Evolutionary conservation across 352 stramenopile species (phyloP).

Genomic region (Pythium myriotylum): DNA sequence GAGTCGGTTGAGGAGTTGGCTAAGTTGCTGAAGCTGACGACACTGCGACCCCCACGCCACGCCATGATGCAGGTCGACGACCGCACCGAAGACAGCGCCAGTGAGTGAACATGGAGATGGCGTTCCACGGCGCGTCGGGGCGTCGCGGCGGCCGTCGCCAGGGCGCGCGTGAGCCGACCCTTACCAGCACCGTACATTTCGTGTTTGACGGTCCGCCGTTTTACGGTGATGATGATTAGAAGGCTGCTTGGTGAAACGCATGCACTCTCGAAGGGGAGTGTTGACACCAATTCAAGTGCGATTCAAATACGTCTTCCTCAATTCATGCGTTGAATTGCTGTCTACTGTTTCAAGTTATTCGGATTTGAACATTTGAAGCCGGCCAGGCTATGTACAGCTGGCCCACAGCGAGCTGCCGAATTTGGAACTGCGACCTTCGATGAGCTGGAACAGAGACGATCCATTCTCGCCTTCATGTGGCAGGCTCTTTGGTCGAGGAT

Average conservation of each 20-base stretch:
- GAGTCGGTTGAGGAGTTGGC: neutral
- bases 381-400: neutral
- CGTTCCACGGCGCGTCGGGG: neutral
- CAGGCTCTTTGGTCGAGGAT: slow-evolving; percentile 5
- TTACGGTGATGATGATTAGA: neutral
- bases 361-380: slow-evolving; percentile 17
- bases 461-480: neutral
- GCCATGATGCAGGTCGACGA: slow-evolving; percentile 3
- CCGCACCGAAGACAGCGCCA: slow-evolving; percentile 2
- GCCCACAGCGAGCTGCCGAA: neutral
- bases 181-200: slow-evolving; percentile 6
- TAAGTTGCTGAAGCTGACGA: slow-evolving; percentile 16
- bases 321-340: slow-evolving; percentile 5
- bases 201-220: slow-evolving; percentile 2
- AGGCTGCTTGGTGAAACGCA: neutral
- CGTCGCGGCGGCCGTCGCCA: neutral
- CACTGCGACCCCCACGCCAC: slow-evolving; percentile 13
- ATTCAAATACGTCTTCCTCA: slow-evolving; percentile 3
- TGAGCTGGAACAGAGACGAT: slow-evolving; percentile 11
- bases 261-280: neutral
- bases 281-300: slow-evolving; percentile 8
- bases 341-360: neutral
- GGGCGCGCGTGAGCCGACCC: neutral
- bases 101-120: slow-evolving; percentile 1
- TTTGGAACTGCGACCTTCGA: neutral